Evolutionary conservation across 257 asterid genomes (phyloP).

Genomic region (Salvia miltiorrhiza): DNA sequence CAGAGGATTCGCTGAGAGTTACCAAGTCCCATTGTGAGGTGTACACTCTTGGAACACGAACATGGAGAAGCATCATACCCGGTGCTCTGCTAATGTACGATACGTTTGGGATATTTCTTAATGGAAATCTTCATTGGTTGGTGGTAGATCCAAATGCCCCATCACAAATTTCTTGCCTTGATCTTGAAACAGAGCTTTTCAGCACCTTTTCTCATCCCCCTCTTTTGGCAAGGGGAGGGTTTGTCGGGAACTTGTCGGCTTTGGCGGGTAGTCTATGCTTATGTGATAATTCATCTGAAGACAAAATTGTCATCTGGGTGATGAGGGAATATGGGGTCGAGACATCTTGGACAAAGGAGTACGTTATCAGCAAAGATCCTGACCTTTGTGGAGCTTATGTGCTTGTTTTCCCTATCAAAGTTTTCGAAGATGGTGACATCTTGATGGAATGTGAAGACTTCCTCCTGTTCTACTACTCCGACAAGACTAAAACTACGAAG

Average conservation of each 20-base stretch:
- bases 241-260: slow-evolving; percentile 5
- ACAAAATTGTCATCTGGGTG: slow-evolving; percentile 35
- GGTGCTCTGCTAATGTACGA: not conserved
- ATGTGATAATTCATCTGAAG: slow-evolving; percentile 26
- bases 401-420: slow-evolving; percentile 22
- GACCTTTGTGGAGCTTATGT: not conserved
- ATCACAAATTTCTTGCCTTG: slow-evolving; percentile 23
- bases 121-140: slow-evolving; percentile 45
- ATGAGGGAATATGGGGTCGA: slow-evolving; percentile 42
- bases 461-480: slow-evolving; percentile 25
- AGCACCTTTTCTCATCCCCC: slow-evolving; percentile 19
- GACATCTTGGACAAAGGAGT: slow-evolving; percentile 32
- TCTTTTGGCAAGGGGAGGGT: not conserved
- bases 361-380: slow-evolving; percentile 19
- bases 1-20: not conserved
- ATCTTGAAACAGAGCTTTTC: slow-evolving; percentile 31
- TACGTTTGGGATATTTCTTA: slow-evolving; percentile 21
- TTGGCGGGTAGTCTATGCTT: slow-evolving; percentile 24
- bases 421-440: slow-evolving; percentile 37
- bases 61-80: slow-evolving; percentile 25
- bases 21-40: slow-evolving; percentile 23
- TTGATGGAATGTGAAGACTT: slow-evolving; percentile 33
- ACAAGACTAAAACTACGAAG: slow-evolving; percentile 9
- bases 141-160: slow-evolving; percentile 18
- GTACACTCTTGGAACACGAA: slow-evolving; percentile 37